Evolutionary conservation across 2,329 filamentous ascomycete species (phyloP).

Genomic region (Scytalidium sp.): DNA sequence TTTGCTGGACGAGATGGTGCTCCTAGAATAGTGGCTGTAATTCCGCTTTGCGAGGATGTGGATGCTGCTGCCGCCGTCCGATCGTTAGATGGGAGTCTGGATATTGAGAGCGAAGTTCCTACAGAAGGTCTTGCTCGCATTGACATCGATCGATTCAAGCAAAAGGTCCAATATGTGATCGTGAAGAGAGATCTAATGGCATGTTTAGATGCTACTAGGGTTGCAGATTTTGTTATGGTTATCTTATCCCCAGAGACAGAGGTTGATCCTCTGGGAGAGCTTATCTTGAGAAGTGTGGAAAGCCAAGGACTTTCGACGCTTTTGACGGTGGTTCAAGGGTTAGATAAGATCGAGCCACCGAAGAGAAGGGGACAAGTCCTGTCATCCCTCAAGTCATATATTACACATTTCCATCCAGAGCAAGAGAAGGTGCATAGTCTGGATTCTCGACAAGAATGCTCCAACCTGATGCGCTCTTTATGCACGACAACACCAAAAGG

Average conservation of each 20-base stretch:
- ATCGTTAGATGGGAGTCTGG: slow-evolving; percentile 73
- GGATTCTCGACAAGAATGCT: slow-evolving; percentile 84
- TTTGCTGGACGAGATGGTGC: slow-evolving; percentile 87
- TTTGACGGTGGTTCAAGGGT: slow-evolving; percentile 77
- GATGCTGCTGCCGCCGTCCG: slow-evolving; percentile 65
- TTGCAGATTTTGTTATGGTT: slow-evolving; percentile 89
- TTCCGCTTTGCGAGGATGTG: slow-evolving; percentile 75
- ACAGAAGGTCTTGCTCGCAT: slow-evolving; percentile 60
- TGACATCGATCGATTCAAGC: slow-evolving; percentile 86
- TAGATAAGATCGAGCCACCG: slow-evolving; percentile 73
- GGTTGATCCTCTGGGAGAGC: slow-evolving; percentile 80
- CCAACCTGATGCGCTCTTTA: slow-evolving; percentile 84
- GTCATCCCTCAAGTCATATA: slow-evolving; percentile 84
- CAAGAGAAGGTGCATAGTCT: slow-evolving; percentile 89
- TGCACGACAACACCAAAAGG: slow-evolving; percentile 93
- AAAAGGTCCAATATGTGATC: slow-evolving; percentile 84
- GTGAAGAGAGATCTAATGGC: slow-evolving; percentile 70
- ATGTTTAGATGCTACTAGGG: slow-evolving; percentile 79
- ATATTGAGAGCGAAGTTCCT: slow-evolving; percentile 65
- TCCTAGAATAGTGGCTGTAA: slow-evolving; percentile 81
- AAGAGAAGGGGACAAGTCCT: slow-evolving; percentile 77
- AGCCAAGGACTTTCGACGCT: slow-evolving; percentile 92
- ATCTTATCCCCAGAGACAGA: slow-evolving; percentile 79
- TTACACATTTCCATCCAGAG: slow-evolving; percentile 90
- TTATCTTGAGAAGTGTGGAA: slow-evolving; percentile 82